Percentiles rank a stretch among this genome's conserved stretches.
Evolutionary conservation across 192 early-diverging fungal genomes (phyloP).

Genomic region (Coemansia sp.): DNA sequence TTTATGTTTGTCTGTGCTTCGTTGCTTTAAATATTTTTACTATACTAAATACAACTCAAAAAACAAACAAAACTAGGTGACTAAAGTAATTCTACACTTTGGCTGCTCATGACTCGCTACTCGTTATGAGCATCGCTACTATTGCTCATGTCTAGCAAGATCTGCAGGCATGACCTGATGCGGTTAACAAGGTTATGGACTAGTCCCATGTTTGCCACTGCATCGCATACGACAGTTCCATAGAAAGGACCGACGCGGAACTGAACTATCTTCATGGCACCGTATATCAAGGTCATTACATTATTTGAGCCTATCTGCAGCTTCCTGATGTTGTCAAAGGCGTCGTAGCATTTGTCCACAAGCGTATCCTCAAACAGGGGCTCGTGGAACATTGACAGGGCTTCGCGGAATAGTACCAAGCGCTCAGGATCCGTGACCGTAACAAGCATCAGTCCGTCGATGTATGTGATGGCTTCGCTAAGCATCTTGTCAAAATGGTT

Average conservation of each 20-base stretch:
- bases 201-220: slow-evolving; percentile 44
- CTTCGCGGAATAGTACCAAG: slow-evolving; percentile 37
- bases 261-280: slow-evolving; percentile 48
- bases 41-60: background rate
- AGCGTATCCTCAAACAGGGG: slow-evolving; percentile 47
- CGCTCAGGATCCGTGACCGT: slow-evolving; percentile 42
- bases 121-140: slow-evolving; percentile 4
- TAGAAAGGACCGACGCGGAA: slow-evolving; percentile 54
- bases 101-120: background rate
- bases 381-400: slow-evolving; percentile 50
- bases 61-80: background rate
- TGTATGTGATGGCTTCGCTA: slow-evolving; percentile 35
- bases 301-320: slow-evolving; percentile 43
- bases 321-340: slow-evolving; percentile 49
- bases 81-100: background rate
- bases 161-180: slow-evolving; percentile 34
- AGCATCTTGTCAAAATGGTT: slow-evolving; percentile 48
- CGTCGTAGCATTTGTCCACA: slow-evolving; percentile 53
- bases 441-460: slow-evolving; percentile 53
- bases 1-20: background rate
- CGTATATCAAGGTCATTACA: slow-evolving; percentile 46
- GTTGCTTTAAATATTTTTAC: background rate
- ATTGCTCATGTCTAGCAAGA: slow-evolving; percentile 33
- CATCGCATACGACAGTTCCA: slow-evolving; percentile 49
- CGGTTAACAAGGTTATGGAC: slow-evolving; percentile 48